Base-by-base conservation (phyloP, 371 early-diverging fungal genomes). In the Thermomucor indicae-seudaticae region DNA sequence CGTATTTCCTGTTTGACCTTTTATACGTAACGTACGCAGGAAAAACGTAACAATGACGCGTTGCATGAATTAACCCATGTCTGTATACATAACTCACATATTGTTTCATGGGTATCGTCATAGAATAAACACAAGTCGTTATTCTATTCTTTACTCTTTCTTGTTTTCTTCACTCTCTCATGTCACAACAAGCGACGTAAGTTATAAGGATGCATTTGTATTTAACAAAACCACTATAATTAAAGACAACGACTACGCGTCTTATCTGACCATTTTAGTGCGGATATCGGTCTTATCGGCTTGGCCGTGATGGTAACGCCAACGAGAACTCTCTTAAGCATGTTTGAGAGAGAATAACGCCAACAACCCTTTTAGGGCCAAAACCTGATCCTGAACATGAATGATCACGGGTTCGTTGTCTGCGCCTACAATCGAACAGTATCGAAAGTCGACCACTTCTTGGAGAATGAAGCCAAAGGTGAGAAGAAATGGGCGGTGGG, bases 271-370 rank as follows among this genome's bases (percentile, higher is more conserved):
- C 35, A 35, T 25, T n/a, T 25, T 25, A 92, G 93, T 79, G 96
- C 93, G 80, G 98, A 99, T 78, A 92, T 99, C 65, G 99, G 98
- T 70, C 89, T 99, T 61, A 96, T 99, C 67, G 99, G 99, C 65
- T 83, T 99, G 75, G 99, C 98, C 72, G 97, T 97, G 63, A 99
- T 99, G 99, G 96, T 94, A 84, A 54, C 8, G 10, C 4, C 11
- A 37, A n/a, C 6, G 12, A 3, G 39, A 12, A n/a, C 16, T 23
- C 6, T 16, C 14, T 6, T 48, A 12, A 11, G 20, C 12, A 37
- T 11, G n/a, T 25, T 8, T n/a, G 27, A 11, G 16, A 44, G 10
- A 48, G 25, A 17, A 30, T 23, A 48, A 37, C 24, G 23, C 16
- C 14, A 24, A 5, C 3, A 14, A 5, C 27, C 38, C 22, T 38